Evolutionary conservation across 192 early-diverging fungal species (phyloP).

Genomic region (Thamnidium elegans): DNA sequence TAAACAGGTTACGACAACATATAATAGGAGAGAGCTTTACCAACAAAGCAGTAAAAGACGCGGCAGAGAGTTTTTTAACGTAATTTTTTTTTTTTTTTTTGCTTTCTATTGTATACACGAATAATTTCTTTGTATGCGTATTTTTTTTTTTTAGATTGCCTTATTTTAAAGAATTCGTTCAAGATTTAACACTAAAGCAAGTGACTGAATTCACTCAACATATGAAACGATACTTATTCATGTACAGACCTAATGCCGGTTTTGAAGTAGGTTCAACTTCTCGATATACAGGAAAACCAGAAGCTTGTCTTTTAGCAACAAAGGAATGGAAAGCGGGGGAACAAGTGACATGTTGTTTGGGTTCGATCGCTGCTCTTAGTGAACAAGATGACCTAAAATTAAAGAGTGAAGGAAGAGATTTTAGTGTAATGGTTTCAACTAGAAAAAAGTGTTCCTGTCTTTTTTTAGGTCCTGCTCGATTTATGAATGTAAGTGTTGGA

Average conservation of each 20-base stretch:
- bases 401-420: constrained; percentile 46
- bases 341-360: constrained; percentile 49
- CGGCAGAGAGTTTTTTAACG: constrained; percentile 39
- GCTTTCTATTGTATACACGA: background rate
- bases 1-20: constrained; percentile 39
- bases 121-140: background rate
- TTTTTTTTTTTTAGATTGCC: constrained; percentile 1
- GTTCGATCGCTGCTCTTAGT: constrained; percentile 48
- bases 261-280: constrained; percentile 53
- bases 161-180: constrained; percentile 32
- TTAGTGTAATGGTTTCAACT: constrained; percentile 47
- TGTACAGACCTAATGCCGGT: constrained; percentile 48
- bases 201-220: constrained; percentile 45
- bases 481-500: constrained; percentile 53
- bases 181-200: constrained; percentile 29
- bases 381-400: constrained; percentile 49
- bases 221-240: constrained; percentile 39
- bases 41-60: constrained; percentile 25
- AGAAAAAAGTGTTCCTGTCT: constrained; percentile 48
- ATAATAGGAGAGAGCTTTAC: constrained; percentile 35
- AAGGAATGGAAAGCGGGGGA: constrained; percentile 46
- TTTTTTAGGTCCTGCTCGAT: constrained; percentile 61
- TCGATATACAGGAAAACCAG: constrained; percentile 46
- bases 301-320: constrained; percentile 57
- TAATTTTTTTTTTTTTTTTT: constrained; percentile 22